Percentiles rank a stretch among this genome's conserved stretches.
Evolutionary conservation across 176 grass and related monocot genomes (phyloP).

Genomic region (Puccinellia tenuiflora): DNA sequence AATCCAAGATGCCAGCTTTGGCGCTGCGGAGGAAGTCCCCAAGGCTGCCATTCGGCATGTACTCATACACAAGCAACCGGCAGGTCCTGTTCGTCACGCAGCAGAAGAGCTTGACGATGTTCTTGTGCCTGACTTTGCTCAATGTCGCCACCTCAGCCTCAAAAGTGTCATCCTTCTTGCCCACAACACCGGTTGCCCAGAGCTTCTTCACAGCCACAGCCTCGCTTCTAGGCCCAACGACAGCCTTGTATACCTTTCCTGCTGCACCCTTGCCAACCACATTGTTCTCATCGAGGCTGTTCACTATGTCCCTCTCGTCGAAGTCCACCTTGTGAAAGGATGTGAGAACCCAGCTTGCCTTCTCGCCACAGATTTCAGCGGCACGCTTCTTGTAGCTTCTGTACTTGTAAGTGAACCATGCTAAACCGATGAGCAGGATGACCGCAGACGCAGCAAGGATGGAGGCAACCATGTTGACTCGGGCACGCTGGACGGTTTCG

Average conservation of each 20-base stretch:
- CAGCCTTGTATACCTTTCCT: conserved; percentile 59
- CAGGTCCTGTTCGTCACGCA: conserved; percentile 31
- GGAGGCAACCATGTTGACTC: neutral
- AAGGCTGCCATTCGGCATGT: conserved; percentile 95
- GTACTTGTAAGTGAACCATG: conserved; percentile 39
- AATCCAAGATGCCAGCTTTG: conserved; percentile 46
- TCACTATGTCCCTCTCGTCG: conserved; percentile 44
- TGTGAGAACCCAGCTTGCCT: conserved; percentile 41
- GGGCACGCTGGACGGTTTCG: neutral
- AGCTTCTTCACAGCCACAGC: conserved; percentile 64
- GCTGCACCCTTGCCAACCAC: conserved; percentile 47
- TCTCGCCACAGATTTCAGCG: neutral
- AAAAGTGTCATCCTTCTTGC: conserved; percentile 22
- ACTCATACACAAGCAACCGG: conserved; percentile 76
- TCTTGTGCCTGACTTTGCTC: conserved; percentile 72
- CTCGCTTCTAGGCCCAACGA: conserved; percentile 33
- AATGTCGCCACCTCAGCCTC: conserved; percentile 56
- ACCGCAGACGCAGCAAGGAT: neutral
- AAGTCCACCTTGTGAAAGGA: conserved; percentile 66
- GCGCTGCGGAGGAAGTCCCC: conserved; percentile 60
- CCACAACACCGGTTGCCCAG: neutral
- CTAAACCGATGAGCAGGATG: conserved; percentile 15
- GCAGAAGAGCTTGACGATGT: conserved; percentile 81
- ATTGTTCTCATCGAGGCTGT: conserved; percentile 49
- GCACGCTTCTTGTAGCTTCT: conserved; percentile 9